Base-by-base conservation (phyloP, 495 filamentous ascomycete species). In the Darksidea phi region DNA sequence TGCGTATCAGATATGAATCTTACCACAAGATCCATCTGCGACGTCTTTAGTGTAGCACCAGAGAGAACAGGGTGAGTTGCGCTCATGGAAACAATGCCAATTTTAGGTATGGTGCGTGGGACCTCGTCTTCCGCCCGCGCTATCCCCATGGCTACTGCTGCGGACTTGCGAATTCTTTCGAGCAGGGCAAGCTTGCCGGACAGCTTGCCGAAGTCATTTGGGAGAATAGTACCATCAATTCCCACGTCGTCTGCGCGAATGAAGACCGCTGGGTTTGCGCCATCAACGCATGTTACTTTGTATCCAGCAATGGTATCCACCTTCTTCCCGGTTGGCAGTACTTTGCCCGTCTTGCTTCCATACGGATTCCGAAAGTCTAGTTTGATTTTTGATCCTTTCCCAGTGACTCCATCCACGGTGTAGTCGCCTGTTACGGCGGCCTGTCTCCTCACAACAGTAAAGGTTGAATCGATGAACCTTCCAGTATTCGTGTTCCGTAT, bases 201-300 rank as follows among this genome's bases (percentile, higher is more conserved):
- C 45, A 84, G 68, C 1, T 71, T 71, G 15, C 79, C 75, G 48
- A 88, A 77, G 1, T 74, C 75, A 50, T 82, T 74, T 0, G 85
- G 84, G 3, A 77, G 75, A 21, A 87, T 68, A 1, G 77, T 76
- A 8, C 77, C 75, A 0, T 71, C 57, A 0, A 87, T 65, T 4
- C 74, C 79, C 0, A 88, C 66, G 63, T 83, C 80, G 0, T 64
- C 64, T 1, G 81, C 81, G 7, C 72, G 72, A 0, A 89, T 75
- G 67, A 89, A 89, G 3, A 87, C 79, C 34, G 83, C 82, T 0
- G 87, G 88, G 59, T 89, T 89, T 0, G 79, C 81, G 1, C 81
- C 84, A 57, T 91, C 88, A 25, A 89, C 78, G 38, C 77, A 79
- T 8, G 75, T 82, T 1, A 80, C 83, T n/a, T 74, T 66, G 0